Percentiles rank a stretch among this genome's conserved stretches.
Evolutionary conservation across 1,139 yeast species (phyloP).

Genomic region (Hyphopichia pseudoburtonii): DNA sequence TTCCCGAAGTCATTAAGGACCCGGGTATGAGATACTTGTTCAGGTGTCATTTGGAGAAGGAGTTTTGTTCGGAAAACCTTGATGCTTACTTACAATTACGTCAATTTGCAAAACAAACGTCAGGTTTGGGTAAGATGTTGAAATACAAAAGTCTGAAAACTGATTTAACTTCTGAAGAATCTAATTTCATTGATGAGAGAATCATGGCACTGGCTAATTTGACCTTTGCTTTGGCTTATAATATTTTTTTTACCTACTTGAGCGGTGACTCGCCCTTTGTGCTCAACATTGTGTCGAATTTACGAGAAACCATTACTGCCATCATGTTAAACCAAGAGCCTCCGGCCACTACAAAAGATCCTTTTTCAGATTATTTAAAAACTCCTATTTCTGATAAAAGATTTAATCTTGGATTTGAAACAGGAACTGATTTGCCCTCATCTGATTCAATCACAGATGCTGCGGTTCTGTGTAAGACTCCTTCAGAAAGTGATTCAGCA

Average conservation of each 20-base stretch:
- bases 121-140: constrained; percentile 18
- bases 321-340: constrained; percentile 31
- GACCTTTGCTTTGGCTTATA: constrained; percentile 58
- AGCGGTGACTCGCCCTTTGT: constrained; percentile 71
- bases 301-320: constrained; percentile 49
- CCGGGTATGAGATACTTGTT: constrained; percentile 79
- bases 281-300: constrained; percentile 64
- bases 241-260: constrained; percentile 65
- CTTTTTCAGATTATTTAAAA: not conserved
- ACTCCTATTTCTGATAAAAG: not conserved
- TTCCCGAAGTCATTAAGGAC: constrained; percentile 59
- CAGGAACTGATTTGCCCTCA: no score
- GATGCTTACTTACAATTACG: constrained; percentile 65
- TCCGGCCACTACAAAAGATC: not conserved
- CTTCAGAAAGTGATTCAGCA: no score
- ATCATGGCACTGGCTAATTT: constrained; percentile 46
- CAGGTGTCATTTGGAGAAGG: constrained; percentile 59
- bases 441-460: no score
- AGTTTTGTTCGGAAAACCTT: constrained; percentile 73
- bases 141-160: constrained; percentile 14
- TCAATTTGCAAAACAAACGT: constrained; percentile 30
- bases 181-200: constrained; percentile 21
- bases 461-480: no score
- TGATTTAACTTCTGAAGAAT: constrained; percentile 6
- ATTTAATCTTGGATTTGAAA: no score